Evolutionary conservation across 352 stramenopile species (phyloP).

Genomic region (Lagenidium sp.): DNA sequence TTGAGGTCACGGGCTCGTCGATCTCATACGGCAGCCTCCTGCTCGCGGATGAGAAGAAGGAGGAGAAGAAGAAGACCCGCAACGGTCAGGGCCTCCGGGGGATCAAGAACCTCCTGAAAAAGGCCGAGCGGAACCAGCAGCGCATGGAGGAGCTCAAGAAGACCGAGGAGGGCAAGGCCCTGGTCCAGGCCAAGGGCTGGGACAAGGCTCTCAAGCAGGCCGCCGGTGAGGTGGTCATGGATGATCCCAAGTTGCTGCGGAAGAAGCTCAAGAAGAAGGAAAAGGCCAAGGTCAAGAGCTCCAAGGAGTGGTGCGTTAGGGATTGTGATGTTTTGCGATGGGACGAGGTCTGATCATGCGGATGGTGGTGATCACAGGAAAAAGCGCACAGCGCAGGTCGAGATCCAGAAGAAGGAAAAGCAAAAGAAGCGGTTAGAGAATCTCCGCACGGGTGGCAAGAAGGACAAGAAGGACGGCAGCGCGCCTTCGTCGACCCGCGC

Average conservation of each 20-base stretch:
- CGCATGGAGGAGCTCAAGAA: slow-evolving; percentile 74
- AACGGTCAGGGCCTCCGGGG: slow-evolving; percentile 58
- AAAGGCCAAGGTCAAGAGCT: slow-evolving; percentile 68
- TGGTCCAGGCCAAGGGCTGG: slow-evolving; percentile 58
- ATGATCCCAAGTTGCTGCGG: slow-evolving; percentile 70
- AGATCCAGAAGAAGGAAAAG: slow-evolving; percentile 59
- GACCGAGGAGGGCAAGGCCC: slow-evolving; percentile 57
- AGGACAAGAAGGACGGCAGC: slow-evolving; percentile 32
- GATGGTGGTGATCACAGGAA: slow-evolving; percentile 19
- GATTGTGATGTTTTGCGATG: background rate
- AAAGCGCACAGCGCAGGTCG: slow-evolving; percentile 41
- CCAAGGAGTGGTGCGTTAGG: slow-evolving; percentile 51
- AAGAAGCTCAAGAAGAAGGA: slow-evolving; percentile 84
- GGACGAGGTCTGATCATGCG: too few relatives aligned
- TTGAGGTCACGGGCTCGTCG: slow-evolving; percentile 17
- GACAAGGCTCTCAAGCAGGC: slow-evolving; percentile 69
- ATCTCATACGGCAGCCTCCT: slow-evolving; percentile 78
- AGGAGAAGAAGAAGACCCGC: slow-evolving; percentile 50
- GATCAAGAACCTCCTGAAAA: slow-evolving; percentile 78
- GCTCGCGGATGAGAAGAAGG: slow-evolving; percentile 40
- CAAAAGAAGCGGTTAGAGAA: slow-evolving; percentile 55
- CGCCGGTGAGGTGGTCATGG: slow-evolving; percentile 48
- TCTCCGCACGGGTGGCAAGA: slow-evolving; percentile 11
- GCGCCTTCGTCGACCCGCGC: slow-evolving; percentile 29
- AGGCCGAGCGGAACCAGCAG: slow-evolving; percentile 67